Base-by-base conservation (phyloP, 257 asterid species). In the Lithospermum erythrorhizon region DNA sequence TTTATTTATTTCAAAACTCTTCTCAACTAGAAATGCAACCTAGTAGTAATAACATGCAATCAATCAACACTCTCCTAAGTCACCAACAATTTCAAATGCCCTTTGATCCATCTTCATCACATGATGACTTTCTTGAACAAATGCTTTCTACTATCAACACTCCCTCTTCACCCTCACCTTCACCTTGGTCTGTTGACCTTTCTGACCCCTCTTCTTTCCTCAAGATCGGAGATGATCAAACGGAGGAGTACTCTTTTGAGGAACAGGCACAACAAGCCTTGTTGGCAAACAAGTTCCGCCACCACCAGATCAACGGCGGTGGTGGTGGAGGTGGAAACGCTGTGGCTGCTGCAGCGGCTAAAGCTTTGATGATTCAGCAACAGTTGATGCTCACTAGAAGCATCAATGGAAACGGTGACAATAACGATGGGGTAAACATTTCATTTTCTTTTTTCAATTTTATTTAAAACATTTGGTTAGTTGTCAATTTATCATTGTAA, bases 101-200 rank as follows among this genome's bases (percentile, higher is more conserved):
- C 21, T 83, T 82, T 73, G 94, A 89, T 79, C 82, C 81, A 17
- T 55, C 73, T 21, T 73, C 85, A 55, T 68, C 91, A 22, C 83
- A 80, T 47, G 94, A 83, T 32, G 95, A 83, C 51, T 89, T 89
- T 30, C 89, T 86, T 20, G 89, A 89, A 25, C 97, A 89, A 65
- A 81, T 89, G 77, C 80, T 86, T 21, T 86, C 94, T 22, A 78
- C 45, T 10, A 35, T 35, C 64, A 21, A 67, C 59, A 6, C 65
- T 32, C 21, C 55, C 8, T 17, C 68, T 35, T 74, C 70, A 61
- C 75, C 47, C 57, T 72, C 69, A 74, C 73, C 74, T 27, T 27
- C 32, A 27, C 32, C 32, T 0, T 27, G 32, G 32, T 0, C 32
- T 27, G 32, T 7, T 74, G 72, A 59, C 77, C 82, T 62, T 29